Base-by-base conservation (phyloP, 2,329 filamentous ascomycete genomes). In the Proliferodiscus dingleyae region DNA sequence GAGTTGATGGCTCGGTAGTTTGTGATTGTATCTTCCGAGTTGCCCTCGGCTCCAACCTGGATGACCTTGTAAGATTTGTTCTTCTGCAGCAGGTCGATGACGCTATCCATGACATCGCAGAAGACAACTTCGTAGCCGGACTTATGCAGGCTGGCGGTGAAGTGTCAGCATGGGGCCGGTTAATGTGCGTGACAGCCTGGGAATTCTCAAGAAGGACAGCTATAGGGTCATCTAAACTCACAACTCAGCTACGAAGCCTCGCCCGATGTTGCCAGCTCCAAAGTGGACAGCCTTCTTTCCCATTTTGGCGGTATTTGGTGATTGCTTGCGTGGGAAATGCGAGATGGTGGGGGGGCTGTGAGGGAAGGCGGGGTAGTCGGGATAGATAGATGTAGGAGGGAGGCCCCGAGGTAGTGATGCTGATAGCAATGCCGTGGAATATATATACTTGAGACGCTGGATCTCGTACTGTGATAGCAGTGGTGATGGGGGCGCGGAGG, bases 1-100 rank as follows among this genome's bases (percentile, higher is more conserved):
- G 89, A 94, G 81, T 97, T 96, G 78, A 97, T 86, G 68, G 93
- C 93, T 43, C 89, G 87, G 77, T 95, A 97, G 73, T 96, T 93
- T 68, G 87, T 86, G 70, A 98, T 95, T 60, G 73, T 85, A 69
- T 87, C 89, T 61, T 81, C 81, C 46, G 77, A 78, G 61, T 89
- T 89, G 58, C 87, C 89, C 49, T 94, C 85, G 40, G 81, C 77
- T 55, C 89, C 89, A 59, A 96, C 89, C 71, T 96, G 90, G 49
- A 91, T 94, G 65, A 98, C 91, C 54, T 85, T 83, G 78, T 97
- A 98, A 11, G 81, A 85, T 45, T 81, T 75, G 39, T 80, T 77
- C 16, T 75, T 70, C 65, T 97, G 89, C 57, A 98, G 79, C 43
- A 77, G 70, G 60, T 91, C 75, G 66, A 97, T 93, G 52, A 96